Base-by-base conservation (phyloP, 1,284 basidiomycete genomes). In the Mycosarcoma mackinlayi region DNA sequence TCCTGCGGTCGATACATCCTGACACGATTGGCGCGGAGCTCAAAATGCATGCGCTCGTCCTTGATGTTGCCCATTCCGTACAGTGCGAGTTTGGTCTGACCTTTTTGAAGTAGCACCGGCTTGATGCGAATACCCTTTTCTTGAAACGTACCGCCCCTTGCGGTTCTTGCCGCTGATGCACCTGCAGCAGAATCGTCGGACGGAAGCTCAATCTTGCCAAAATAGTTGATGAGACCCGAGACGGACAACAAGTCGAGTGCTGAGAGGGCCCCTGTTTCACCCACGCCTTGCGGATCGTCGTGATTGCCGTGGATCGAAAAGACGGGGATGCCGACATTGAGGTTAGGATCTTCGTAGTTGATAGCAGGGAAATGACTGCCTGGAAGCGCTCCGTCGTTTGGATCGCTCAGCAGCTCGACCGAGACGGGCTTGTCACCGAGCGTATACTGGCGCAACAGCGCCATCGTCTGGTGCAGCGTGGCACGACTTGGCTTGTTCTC, bases 261-360 rank as follows among this genome's bases (percentile, higher is more conserved):
- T 70, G 93, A 96, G 0, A 99, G 87, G 0, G 95, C 94, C 6
- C 95, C 96, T 85, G 93, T 65, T 38, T 62, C 53, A 13, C 94
- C 94, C 11, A 93, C 90, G 21, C 95, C 96, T 84, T 98, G 96
- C 28, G 96, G 95, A 76, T 99, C 95, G 80, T 99, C 96, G 83
- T 99, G 96, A 80, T 99, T 99, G 38, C 95, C 96, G 78, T 99
- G 95, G 41, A 99, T 98, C 0, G 94, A 97, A 84, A 99, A 99
- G 21, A 98, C 91, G 3, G 96, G 96, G 25, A 96, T 92, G 19
- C 89, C 89, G 50, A 98, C 88, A 79, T 98, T 99, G 59, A 98
- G 86, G 81, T 98, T 98, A 0, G 90, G 89, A 79, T 99, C 96
- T 84, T 98, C 94, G 79, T 98, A 98, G 82, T 99, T 99, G 73